These are phyloP conservation scores for Acacia pycnantha DNA, from an alignment of 331 rosid genomes.

Conservation along the genomic window DNA sequence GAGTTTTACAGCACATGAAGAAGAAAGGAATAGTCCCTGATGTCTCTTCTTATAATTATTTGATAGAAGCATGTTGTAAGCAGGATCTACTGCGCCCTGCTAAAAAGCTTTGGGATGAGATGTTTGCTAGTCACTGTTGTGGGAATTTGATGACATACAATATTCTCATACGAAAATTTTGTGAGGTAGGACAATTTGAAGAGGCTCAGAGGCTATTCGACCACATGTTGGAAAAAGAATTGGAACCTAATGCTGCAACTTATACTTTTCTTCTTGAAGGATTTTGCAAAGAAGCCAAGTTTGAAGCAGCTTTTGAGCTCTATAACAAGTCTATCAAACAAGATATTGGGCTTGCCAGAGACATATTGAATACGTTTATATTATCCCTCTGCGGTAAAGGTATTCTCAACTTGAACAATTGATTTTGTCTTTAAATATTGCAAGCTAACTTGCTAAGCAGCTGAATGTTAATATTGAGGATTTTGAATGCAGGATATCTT, in stretches of 20 bases:
- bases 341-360: conserved; percentile 52
- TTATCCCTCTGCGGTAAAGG: conserved; percentile 67
- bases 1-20: conserved; percentile 75
- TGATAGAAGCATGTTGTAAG: conserved; percentile 87
- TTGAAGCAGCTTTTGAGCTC: conserved; percentile 71
- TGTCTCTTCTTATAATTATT: conserved; percentile 60
- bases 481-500: conserved; percentile 57
- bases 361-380: conserved; percentile 50
- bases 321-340: conserved; percentile 54
- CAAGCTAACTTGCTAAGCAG: not conserved
- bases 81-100: conserved; percentile 87
- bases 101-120: conserved; percentile 91
- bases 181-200: conserved; percentile 63
- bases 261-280: conserved; percentile 70
- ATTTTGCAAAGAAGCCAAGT: conserved; percentile 60
- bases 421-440: not conserved
- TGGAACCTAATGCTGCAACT: conserved; percentile 60
- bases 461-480: not conserved
- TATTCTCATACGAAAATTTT: conserved; percentile 62
- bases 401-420: conserved; percentile 24
- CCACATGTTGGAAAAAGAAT: conserved; percentile 68
- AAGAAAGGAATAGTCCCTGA: conserved; percentile 70
- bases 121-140: conserved; percentile 73
- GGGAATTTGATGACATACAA: conserved; percentile 84
- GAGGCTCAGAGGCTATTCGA: conserved; percentile 74